Percentiles rank a stretch among this genome's conserved stretches.
Conservation (phyloP, 2,329 filamentous ascomycete genomes). For the Penicillium sclerotigenum region DNA sequence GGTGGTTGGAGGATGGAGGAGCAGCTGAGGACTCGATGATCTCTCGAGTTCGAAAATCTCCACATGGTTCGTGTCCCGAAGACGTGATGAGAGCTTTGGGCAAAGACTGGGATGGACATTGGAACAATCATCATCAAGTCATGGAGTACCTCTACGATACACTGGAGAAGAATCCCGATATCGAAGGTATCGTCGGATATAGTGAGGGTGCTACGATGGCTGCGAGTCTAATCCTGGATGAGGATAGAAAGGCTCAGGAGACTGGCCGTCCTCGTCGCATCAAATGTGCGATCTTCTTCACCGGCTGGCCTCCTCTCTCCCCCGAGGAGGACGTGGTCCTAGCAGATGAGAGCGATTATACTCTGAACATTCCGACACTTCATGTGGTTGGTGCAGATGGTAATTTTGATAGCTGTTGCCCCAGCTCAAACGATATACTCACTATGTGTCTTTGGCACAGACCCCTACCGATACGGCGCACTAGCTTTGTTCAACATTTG, state of each 20-base stretch:
- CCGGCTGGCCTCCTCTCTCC: constrained; percentile 45
- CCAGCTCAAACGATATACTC: neutral
- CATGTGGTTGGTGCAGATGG: constrained; percentile 40
- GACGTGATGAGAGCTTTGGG: constrained; percentile 19
- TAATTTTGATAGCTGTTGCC: constrained; percentile 19
- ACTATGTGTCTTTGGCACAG: constrained; percentile 24
- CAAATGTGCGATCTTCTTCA: constrained; percentile 50
- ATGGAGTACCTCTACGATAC: constrained; percentile 42
- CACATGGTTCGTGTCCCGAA: constrained; percentile 19
- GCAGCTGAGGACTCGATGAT: constrained; percentile 24
- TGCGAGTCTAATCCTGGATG: constrained; percentile 52
- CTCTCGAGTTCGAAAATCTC: constrained; percentile 22
- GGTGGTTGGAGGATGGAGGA: constrained; percentile 24
- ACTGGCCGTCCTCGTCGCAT: constrained; percentile 38
- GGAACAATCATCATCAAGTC: constrained; percentile 16
- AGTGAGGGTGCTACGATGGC: constrained; percentile 60
- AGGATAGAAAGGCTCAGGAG: constrained; percentile 42
- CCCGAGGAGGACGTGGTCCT: constrained; percentile 35
- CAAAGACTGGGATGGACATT: constrained; percentile 17
- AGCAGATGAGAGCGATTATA: constrained; percentile 40
- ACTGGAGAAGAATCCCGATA: constrained; percentile 41
- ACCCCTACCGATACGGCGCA: constrained; percentile 60
- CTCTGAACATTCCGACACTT: constrained; percentile 42
- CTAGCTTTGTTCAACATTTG: constrained; percentile 62
- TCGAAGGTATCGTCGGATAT: constrained; percentile 59